Percentiles rank a stretch among this genome's conserved stretches.
These are phyloP conservation scores for Podosphaera fusca DNA, from an alignment of 2,329 filamentous ascomycete species.

Conservation along the genomic window DNA sequence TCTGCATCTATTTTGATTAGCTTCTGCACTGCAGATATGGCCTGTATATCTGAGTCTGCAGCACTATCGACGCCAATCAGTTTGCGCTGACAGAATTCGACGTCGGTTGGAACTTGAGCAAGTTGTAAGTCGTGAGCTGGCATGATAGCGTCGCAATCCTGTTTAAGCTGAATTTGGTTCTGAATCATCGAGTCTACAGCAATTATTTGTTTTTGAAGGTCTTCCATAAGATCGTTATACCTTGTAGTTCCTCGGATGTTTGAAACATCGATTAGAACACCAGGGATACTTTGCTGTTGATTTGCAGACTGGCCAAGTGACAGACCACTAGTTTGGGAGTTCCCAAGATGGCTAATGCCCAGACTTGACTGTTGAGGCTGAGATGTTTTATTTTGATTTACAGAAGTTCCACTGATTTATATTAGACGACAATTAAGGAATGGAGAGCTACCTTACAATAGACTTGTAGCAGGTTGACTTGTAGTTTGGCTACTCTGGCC, in stretches of 20 bases:
- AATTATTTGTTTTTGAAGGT: constrained; percentile 57
- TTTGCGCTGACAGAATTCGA: constrained; percentile 37
- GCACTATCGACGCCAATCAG: constrained; percentile 38
- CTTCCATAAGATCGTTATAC: constrained; percentile 71
- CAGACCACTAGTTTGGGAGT: constrained; percentile 6
- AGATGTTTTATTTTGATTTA: constrained; percentile 10
- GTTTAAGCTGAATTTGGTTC: constrained; percentile 53
- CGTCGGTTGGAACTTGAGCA: constrained; percentile 39
- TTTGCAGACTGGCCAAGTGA: constrained; percentile 25
- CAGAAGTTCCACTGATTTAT: constrained; percentile 8
- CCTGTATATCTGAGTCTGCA: constrained; percentile 36
- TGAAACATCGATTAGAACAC: constrained; percentile 55
- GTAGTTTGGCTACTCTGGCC: constrained; percentile 10
- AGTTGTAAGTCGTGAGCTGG: constrained; percentile 39
- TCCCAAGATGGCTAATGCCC: constrained; percentile 14
- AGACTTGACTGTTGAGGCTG: constrained; percentile 10
- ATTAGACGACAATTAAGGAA: constrained; percentile 4
- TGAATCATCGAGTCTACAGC: constrained; percentile 60
- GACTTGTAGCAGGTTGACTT: constrained; percentile 12
- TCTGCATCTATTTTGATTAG: constrained; percentile 41
- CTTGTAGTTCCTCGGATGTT: constrained; percentile 71
- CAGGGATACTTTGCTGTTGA: constrained; percentile 34
- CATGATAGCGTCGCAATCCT: constrained; percentile 50
- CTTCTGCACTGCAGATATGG: constrained; percentile 31
- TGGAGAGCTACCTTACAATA: constrained; percentile 13